These are phyloP conservation scores for Acer negundo DNA, from an alignment of 345 rosid species.

Conservation along the genomic window DNA sequence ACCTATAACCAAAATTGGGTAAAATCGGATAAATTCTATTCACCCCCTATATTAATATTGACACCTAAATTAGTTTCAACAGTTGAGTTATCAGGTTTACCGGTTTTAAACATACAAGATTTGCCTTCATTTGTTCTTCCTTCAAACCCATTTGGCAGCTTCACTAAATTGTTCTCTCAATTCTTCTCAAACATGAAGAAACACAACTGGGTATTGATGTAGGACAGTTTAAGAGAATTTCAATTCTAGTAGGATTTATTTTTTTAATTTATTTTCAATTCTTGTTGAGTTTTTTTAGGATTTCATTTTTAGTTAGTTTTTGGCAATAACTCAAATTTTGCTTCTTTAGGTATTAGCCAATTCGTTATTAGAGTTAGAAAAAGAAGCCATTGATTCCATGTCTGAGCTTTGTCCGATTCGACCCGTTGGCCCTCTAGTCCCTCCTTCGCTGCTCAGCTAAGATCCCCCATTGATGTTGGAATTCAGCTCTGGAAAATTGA, in stretches of 20 bases:
- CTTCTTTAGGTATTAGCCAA: conserved; percentile 27
- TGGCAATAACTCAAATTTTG: no score
- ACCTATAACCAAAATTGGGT: no score
- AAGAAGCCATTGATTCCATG: conserved; percentile 38
- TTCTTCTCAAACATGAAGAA: conserved; percentile 33
- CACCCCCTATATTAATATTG: no score
- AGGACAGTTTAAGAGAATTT: no score
- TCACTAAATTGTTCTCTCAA: conserved; percentile 23
- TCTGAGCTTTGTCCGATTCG: conserved; percentile 36
- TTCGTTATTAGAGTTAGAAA: conserved; percentile 50
- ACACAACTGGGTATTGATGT: conserved; percentile 31
- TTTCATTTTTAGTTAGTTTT: no score
- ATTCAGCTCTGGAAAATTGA: conserved; percentile 45
- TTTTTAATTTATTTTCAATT: no score
- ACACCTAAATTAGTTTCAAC: no score
- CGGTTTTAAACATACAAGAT: conserved; percentile 36
- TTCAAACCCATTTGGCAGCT: conserved; percentile 28
- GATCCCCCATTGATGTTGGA: conserved; percentile 20
- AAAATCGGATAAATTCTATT: no score
- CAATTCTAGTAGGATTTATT: no score
- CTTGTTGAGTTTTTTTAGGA: no score
- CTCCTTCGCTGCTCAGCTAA: conserved; percentile 37
- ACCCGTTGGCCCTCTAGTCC: conserved; percentile 57
- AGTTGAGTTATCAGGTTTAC: conserved; percentile 45
- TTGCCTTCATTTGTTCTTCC: conserved; percentile 55